Evolutionary conservation across 2,329 filamentous ascomycete species (phyloP).

Genomic region (Alternaria gaisen): DNA sequence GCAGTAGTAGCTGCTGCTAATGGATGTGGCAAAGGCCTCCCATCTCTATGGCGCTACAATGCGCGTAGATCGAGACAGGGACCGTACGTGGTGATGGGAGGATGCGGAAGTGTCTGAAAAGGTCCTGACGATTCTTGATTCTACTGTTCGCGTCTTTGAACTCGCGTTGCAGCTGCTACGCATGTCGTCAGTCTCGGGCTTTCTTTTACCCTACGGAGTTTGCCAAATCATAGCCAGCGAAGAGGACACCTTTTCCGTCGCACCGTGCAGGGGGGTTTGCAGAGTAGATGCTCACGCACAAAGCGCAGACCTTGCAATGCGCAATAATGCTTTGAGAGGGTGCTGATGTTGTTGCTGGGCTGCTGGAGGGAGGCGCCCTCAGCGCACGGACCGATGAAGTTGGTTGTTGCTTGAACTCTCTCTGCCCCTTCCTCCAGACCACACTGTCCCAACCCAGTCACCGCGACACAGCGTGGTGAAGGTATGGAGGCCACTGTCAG

Average conservation of each 20-base stretch:
- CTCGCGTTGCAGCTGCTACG: background rate
- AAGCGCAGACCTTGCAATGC: background rate
- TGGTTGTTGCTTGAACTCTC: background rate
- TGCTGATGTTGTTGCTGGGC: background rate
- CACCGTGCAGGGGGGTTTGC: background rate
- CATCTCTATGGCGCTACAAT: background rate
- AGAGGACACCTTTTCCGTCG: background rate
- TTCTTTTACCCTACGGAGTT: slow-evolving; percentile 1
- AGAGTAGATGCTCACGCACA: background rate
- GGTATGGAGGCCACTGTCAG: background rate
- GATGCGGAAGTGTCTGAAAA: background rate
- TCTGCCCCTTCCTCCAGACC: background rate
- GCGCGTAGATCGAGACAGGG: background rate
- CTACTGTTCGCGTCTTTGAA: background rate
- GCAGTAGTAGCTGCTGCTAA: background rate
- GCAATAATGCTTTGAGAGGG: background rate
- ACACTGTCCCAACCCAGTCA: background rate
- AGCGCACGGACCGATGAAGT: slow-evolving; percentile 10
- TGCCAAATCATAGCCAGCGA: background rate
- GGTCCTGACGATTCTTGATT: background rate
- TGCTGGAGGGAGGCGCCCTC: background rate
- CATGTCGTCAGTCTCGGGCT: background rate
- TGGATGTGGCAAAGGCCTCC: background rate
- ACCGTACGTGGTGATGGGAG: background rate
- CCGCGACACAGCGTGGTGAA: background rate